These are phyloP conservation scores for Wickerhamiella kurtzmanii DNA, from an alignment of 805 yeast genomes.

Conservation along the genomic window DNA sequence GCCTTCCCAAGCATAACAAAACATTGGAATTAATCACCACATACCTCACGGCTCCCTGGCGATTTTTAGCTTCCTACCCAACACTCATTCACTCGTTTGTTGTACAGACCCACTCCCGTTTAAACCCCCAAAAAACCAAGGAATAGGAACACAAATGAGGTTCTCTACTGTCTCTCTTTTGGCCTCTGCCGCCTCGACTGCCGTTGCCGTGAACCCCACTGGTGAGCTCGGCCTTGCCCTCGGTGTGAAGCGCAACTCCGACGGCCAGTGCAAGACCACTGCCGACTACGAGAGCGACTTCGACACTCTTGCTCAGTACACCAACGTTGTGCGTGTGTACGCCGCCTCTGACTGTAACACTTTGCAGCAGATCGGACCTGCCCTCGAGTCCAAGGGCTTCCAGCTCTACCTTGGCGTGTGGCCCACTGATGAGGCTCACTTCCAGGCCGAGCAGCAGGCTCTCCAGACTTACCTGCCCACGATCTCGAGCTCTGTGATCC, in stretches of 20 bases:
- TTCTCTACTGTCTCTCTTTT: conserved; percentile 36
- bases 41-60: not conserved
- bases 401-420: conserved; percentile 73
- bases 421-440: conserved; percentile 83
- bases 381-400: conserved; percentile 66
- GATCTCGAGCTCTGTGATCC: conserved; percentile 46
- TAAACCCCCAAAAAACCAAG: too few species aligned
- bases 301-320: conserved; percentile 40
- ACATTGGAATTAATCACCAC: not conserved
- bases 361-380: conserved; percentile 71
- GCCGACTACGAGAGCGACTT: conserved; percentile 61
- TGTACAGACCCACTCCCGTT: too few species aligned
- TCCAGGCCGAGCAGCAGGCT: conserved; percentile 59
- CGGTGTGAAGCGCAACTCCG: conserved; percentile 66
- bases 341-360: conserved; percentile 94
- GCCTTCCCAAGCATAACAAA: too few species aligned
- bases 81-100: not conserved
- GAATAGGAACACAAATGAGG: conserved; percentile 15
- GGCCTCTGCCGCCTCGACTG: conserved; percentile 30
- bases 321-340: conserved; percentile 65
- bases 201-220: conserved; percentile 32
- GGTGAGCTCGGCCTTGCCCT: conserved; percentile 63
- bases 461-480: conserved; percentile 56
- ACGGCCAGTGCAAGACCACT: conserved; percentile 57
- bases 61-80: not conserved